phyloP scores from a whole-genome alignment of 2,329 filamentous ascomycete species.

The Fusarium fracticaudum region DNA sequence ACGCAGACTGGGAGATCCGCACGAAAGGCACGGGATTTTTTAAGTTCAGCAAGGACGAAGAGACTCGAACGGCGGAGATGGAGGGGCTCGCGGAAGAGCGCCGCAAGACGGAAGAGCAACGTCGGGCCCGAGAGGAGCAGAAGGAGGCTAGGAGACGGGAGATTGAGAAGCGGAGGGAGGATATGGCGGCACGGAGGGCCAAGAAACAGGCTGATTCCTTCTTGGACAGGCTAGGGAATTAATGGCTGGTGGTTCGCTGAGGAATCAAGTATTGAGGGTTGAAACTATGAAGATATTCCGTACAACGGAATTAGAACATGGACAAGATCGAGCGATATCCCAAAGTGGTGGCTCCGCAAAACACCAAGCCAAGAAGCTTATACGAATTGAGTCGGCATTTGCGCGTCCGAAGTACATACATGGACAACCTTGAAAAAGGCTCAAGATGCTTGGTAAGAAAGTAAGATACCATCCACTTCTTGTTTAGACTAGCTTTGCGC shows the following conservation, averaged over 20 bases:
- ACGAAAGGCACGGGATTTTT: conserved; percentile 93
- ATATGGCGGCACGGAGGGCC: conserved; percentile 68
- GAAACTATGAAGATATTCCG: conserved; percentile 1
- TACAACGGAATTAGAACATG: conserved; percentile 22
- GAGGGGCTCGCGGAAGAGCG: conserved; percentile 73
- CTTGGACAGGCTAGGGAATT: conserved; percentile 63
- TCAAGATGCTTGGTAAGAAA: conserved; percentile 7
- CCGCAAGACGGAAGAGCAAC: conserved; percentile 71
- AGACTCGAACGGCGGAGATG: conserved; percentile 76
- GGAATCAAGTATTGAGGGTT: neutral
- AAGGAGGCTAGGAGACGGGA: conserved; percentile 67
- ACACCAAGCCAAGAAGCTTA: conserved; percentile 20
- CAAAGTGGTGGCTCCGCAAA: conserved; percentile 24
- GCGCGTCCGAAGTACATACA: conserved; percentile 5
- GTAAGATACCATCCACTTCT: conserved; percentile 17
- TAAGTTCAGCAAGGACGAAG: conserved; percentile 83
- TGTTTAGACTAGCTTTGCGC: conserved; percentile 9
- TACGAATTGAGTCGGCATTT: conserved; percentile 5
- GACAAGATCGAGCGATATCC: conserved; percentile 12
- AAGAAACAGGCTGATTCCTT: conserved; percentile 79
- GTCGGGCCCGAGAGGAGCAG: conserved; percentile 64
- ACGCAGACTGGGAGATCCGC: conserved; percentile 83
- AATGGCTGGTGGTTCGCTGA: conserved; percentile 5
- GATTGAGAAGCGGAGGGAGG: conserved; percentile 70
- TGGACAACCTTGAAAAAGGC: conserved; percentile 8